Evolutionary conservation across 495 filamentous ascomycete species (phyloP), one percentile per base, ranked within the genome.

Genomic region (Thozetella sp.): DNA sequence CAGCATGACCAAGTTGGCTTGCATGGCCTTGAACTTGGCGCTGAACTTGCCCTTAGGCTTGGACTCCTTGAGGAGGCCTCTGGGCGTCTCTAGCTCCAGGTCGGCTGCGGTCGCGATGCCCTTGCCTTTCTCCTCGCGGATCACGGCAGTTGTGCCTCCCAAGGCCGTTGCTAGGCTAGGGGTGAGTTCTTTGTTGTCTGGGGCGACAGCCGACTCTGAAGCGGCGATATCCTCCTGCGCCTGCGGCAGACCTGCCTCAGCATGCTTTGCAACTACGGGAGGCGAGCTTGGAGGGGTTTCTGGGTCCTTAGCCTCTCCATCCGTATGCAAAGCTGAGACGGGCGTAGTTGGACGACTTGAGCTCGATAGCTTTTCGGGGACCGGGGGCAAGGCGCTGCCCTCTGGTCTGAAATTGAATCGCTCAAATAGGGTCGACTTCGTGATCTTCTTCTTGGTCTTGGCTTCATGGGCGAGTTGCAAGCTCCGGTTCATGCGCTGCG

Each of bases 401-500:
- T 67, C 67, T 11, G 65, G 68, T 58, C 71, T 83, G 64, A 89
- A 93, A 68, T 92, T 91, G 76, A 97, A 96, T 25, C 84, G 82
- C 37, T 91, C 88, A 68, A 99, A 91, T 22, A 99, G 79, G 52
- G 90, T 89, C 19, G 90, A 84, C 67, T 92, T 96, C 12, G 87
- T 88, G 56, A 97, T 90, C 74, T 93, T 97, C 78, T 95, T 97
- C 77, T 90, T 95, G 2, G 93, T 94, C 68, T 85, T 89, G 6
- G 91, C 89, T 67, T 97, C 86, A 69, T 98, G 93, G n/a, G 90
- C 84, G 22, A 99, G 78, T 67, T 97, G 95, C 83, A 95, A 88
- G 63, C 90, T 95, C 58, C 95, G 85, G 62, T 83, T 88, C 80
- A 99, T 83, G 22, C 96, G 88, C 72, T 97, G 93, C 1, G 94